These are phyloP conservation scores for Lachancea sp. DNA, from an alignment of 805 yeast species.

Conservation along the genomic window DNA sequence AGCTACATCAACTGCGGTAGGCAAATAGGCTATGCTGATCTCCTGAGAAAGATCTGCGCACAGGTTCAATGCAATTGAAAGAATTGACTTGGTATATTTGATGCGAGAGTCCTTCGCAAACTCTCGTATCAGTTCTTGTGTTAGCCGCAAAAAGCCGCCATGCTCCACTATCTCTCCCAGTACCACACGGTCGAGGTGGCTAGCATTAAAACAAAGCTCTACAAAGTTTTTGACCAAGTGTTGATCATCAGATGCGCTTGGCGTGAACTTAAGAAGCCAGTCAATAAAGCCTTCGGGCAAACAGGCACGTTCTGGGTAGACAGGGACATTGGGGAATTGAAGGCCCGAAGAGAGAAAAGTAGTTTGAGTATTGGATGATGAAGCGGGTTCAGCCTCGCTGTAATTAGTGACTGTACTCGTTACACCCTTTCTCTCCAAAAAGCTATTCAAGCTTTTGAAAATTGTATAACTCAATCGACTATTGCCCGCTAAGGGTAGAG, in stretches of 20 bases:
- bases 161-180: conserved; percentile 14
- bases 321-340: conserved; percentile 1
- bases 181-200: conserved; percentile 17
- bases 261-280: conserved; percentile 20
- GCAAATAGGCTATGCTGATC: neutral
- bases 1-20: conserved; percentile 9
- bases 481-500: conserved; percentile 3
- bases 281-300: conserved; percentile 15
- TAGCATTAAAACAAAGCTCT: conserved; percentile 22
- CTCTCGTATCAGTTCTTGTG: conserved; percentile 2
- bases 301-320: conserved; percentile 4
- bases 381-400: neutral
- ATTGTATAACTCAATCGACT: conserved; percentile 4
- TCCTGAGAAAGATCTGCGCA: conserved; percentile 11
- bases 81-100: conserved; percentile 6
- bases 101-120: conserved; percentile 1
- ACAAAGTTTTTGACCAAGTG: conserved; percentile 30
- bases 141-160: conserved; percentile 8
- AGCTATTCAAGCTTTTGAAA: conserved; percentile 8
- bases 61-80: conserved; percentile 8
- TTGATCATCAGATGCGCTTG: conserved; percentile 14
- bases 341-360: neutral
- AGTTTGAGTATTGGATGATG: neutral
- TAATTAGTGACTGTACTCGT: neutral
- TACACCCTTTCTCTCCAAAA: conserved; percentile 3